Evolutionary conservation across 108 stramenopile species (phyloP).

Genomic region (Cyclotella baltica): DNA sequence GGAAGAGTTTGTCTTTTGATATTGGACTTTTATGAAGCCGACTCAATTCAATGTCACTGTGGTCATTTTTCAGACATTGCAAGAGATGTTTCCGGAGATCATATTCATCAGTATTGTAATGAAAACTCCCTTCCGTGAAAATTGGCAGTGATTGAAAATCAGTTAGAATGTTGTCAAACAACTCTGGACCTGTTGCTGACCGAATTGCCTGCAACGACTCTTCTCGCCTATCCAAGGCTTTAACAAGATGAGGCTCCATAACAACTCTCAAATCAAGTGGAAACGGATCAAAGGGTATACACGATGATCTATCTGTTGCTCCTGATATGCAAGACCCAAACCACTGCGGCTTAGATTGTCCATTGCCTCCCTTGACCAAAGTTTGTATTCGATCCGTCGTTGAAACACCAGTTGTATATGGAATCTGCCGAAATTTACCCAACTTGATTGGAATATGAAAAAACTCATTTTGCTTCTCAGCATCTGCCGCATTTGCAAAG

Average conservation of each 20-base stretch:
- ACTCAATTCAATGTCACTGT: conserved; percentile 48
- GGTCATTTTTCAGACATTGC: neutral
- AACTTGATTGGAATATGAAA: conserved; percentile 55
- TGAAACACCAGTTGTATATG: conserved; percentile 61
- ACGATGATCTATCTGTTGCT: conserved; percentile 52
- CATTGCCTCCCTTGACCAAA: conserved; percentile 8
- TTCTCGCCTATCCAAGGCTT: conserved; percentile 47
- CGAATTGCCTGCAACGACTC: conserved; percentile 56
- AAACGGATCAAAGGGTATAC: conserved; percentile 64
- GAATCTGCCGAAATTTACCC: conserved; percentile 66
- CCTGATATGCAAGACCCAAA: conserved; percentile 60
- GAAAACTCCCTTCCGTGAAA: conserved; percentile 46
- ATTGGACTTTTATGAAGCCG: conserved; percentile 32
- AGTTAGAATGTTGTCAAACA: conserved; percentile 19
- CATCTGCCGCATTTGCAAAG: conserved; percentile 67
- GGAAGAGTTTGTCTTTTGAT: conserved; percentile 42
- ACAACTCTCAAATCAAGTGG: conserved; percentile 48
- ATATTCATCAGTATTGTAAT: conserved; percentile 25
- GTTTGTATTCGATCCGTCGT: conserved; percentile 66
- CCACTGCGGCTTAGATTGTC: conserved; percentile 54
- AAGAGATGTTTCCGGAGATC: conserved; percentile 51
- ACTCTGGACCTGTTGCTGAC: conserved; percentile 35
- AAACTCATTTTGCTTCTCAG: conserved; percentile 64
- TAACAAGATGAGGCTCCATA: conserved; percentile 67
- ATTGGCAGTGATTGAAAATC: neutral